Evolutionary conservation across 2,329 filamentous ascomycete genomes (phyloP).

Genomic region (Ophiostoma angusticollis): DNA sequence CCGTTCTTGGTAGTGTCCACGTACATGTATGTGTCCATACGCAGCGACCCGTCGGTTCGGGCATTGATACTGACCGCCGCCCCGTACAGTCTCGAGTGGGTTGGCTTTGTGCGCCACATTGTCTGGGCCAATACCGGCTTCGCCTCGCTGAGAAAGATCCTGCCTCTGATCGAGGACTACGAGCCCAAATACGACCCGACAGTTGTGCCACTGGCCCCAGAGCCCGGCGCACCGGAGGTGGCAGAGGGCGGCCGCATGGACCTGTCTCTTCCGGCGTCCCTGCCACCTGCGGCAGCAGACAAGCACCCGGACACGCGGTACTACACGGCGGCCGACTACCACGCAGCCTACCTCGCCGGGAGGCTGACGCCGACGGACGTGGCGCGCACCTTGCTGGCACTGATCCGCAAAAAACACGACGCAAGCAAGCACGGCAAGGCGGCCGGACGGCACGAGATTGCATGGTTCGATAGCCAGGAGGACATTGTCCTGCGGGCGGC

Average conservation of each 20-base stretch:
- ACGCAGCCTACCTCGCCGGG: slow-evolving; percentile 30
- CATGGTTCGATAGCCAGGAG: slow-evolving; percentile 31
- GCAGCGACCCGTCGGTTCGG: neutral
- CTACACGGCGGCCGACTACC: slow-evolving; percentile 37
- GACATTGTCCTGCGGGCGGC: slow-evolving; percentile 30
- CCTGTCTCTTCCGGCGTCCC: slow-evolving; percentile 6
- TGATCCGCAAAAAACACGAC: slow-evolving; percentile 27
- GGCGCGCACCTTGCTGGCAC: slow-evolving; percentile 29
- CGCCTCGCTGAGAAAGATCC: slow-evolving; percentile 39
- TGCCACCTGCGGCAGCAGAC: slow-evolving; percentile 13
- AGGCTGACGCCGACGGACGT: slow-evolving; percentile 34
- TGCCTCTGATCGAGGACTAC: slow-evolving; percentile 36
- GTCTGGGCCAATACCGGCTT: slow-evolving; percentile 57
- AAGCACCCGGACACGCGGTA: slow-evolving; percentile 22
- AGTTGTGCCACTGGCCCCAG: slow-evolving; percentile 27
- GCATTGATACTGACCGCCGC: neutral
- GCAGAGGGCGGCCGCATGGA: slow-evolving; percentile 15
- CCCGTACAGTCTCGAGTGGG: slow-evolving; percentile 35
- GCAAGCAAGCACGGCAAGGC: too few relatives aligned
- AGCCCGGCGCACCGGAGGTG: slow-evolving; percentile 28
- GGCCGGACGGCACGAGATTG: slow-evolving; percentile 29
- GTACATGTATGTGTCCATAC: slow-evolving; percentile 32
- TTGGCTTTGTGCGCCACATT: slow-evolving; percentile 38
- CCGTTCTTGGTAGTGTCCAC: slow-evolving; percentile 38
- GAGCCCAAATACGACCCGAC: slow-evolving; percentile 35